A percentile compares a stretch with the other conserved stretches of the same genome.
Evolutionary conservation across 2,329 filamentous ascomycete species (phyloP).

Genomic region (Thermochaetoides dissita): DNA sequence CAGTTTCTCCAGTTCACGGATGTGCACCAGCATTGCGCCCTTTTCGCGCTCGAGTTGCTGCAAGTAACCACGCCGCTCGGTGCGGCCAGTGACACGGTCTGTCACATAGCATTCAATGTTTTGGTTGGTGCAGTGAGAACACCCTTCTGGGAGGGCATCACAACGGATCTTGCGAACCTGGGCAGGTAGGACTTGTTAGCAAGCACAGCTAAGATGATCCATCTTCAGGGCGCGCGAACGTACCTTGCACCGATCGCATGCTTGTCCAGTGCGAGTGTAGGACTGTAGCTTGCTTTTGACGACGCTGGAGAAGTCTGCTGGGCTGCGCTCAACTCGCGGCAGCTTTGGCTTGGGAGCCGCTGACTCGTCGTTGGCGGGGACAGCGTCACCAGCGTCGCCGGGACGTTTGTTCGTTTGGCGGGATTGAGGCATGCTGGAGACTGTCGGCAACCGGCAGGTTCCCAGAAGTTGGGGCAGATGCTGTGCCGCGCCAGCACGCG

Average conservation of each 20-base stretch:
- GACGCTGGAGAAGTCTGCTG: constrained; percentile 39
- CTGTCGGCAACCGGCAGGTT: constrained; percentile 8
- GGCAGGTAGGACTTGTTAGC: neutral
- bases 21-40: constrained; percentile 49
- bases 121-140: constrained; percentile 66
- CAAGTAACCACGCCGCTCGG: constrained; percentile 63
- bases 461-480: constrained; percentile 3
- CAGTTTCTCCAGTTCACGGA: constrained; percentile 54
- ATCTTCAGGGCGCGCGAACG: neutral
- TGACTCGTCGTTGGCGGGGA: constrained; percentile 19
- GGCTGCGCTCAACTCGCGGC: constrained; percentile 32
- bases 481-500: constrained; percentile 14
- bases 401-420: constrained; percentile 29
- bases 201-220: neutral
- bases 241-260: constrained; percentile 76
- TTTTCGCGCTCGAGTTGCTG: constrained; percentile 64
- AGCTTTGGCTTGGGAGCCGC: constrained; percentile 31
- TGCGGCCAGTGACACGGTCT: constrained; percentile 71
- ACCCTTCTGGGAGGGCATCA: constrained; percentile 66
- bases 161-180: constrained; percentile 78
- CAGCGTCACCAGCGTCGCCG: constrained; percentile 24
- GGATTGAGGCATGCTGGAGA: constrained; percentile 24
- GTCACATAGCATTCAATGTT: constrained; percentile 71
- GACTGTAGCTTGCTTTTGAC: constrained; percentile 42
- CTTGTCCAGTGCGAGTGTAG: constrained; percentile 60